Base-by-base conservation (phyloP, 2,329 filamentous ascomycete species). In the Myriosclerotinia scirpicola region DNA sequence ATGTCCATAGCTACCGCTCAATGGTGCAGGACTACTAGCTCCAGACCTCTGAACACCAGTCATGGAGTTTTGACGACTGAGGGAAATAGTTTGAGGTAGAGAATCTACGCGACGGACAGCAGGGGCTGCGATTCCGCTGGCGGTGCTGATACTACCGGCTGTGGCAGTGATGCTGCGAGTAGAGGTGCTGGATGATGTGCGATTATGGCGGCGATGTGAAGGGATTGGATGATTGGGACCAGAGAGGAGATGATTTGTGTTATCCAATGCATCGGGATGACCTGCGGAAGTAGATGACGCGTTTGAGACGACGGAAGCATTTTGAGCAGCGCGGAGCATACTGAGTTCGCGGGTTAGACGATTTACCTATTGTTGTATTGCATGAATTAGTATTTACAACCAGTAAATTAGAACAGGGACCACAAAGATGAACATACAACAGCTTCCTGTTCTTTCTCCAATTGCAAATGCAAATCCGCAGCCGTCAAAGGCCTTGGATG, bases 391-490 rank as follows among this genome's bases (percentile, higher is more conserved):
- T 59, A 64, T 12, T 15, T 14, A 40, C 14, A 9, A 40, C 8
- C 17, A 44, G 6, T 53, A 36, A 17, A 6, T 8, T 12, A 55
- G 7, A n/a, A 8, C 26, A 20, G 14, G 26, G 6, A 20, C 34
- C 15, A 20, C 17, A 7, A 17, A 22, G 38, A 50, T 50, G n/a
- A 26, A 80, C 87, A 70, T 83, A 95, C 93, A 74, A 97, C 90
- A 46, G 93, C 91, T 78, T 98, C 94, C 74, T 98, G 93, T 76
- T 98, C 94, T 78, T 96, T 95, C 79, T 98, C 94, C 36, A 97
- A 83, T 80, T 97, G 87, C 68, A 91, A 83, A 78, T 97, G 93
- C 69, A 98, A 83, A 77, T 98, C 94, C 4, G 92, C 90, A 1
- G 92, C 89, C 0, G 94, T 97, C 77, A 97, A 80, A 4, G 93